Conservation (phyloP, 2,329 filamentous ascomycete genomes). For the Mollisiaceae sp. region DNA sequence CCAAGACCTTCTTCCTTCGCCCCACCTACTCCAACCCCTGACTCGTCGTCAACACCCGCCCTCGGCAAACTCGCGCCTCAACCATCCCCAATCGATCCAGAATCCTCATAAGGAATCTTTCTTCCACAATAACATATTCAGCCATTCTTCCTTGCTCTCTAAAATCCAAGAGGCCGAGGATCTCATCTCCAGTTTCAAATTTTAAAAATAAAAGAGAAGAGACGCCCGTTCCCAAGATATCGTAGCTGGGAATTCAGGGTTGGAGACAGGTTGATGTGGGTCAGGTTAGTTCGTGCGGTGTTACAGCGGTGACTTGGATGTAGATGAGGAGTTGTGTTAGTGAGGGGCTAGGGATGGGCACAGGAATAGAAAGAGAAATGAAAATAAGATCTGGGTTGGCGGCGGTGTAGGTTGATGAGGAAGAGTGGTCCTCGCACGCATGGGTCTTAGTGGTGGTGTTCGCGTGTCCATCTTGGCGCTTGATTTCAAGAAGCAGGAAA, state of each 20-base stretch:
- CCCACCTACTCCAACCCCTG: constrained; percentile 19
- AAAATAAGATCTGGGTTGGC: constrained; percentile 6
- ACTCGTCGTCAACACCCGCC: constrained; percentile 19
- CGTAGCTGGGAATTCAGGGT: constrained; percentile 22
- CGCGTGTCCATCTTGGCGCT: neutral
- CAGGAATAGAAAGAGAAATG: constrained; percentile 7
- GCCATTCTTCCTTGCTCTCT: constrained; percentile 24
- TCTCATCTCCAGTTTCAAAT: constrained; percentile 16
- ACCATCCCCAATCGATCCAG: constrained; percentile 18
- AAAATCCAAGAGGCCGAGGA: constrained; percentile 19
- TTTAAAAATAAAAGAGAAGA: constrained; percentile 11
- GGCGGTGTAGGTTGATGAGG: constrained; percentile 14
- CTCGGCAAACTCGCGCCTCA: constrained; percentile 26
- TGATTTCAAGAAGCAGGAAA: neutral
- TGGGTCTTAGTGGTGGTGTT: constrained; percentile 9
- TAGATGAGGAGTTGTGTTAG: constrained; percentile 22
- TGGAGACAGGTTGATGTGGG: neutral
- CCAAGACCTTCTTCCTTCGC: constrained; percentile 16
- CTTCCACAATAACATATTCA: constrained; percentile 21
- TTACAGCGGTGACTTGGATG: constrained; percentile 22
- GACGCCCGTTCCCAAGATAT: constrained; percentile 21
- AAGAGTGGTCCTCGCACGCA: constrained; percentile 20
- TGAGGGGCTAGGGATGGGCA: neutral
- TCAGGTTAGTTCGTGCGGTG: constrained; percentile 28
- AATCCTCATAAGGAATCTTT: constrained; percentile 13